phyloP scores from a whole-genome alignment of 257 asterid genomes.

The Lantana camara region DNA sequence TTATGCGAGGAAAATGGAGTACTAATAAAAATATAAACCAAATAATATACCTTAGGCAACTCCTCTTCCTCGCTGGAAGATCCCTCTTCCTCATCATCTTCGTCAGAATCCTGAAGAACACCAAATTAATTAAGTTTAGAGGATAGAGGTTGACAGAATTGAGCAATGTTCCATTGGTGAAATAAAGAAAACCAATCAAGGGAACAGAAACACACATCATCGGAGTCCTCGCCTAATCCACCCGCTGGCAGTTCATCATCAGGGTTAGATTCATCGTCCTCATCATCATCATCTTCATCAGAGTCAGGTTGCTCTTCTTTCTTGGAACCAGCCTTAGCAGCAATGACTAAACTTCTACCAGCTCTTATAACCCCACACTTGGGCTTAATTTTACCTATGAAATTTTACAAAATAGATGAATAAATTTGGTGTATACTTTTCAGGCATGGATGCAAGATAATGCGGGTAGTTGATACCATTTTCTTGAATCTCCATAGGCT shows the following conservation, averaged over 20 bases:
- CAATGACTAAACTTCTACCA: constrained; percentile 16
- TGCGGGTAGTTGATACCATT: constrained; percentile 20
- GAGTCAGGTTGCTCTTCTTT: constrained; percentile 30
- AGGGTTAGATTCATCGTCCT: constrained; percentile 28
- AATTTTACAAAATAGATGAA: background rate
- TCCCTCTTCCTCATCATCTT: constrained; percentile 24
- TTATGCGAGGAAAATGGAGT: background rate
- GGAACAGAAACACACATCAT: constrained; percentile 25
- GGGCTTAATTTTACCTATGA: constrained; percentile 26
- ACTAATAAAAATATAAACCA: background rate
- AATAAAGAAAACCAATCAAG: background rate
- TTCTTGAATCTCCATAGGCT: constrained; percentile 11
- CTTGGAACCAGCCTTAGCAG: constrained; percentile 21
- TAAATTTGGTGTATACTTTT: background rate
- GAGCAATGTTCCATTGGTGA: background rate
- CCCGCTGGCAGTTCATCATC: constrained; percentile 39
- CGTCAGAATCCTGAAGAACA: constrained; percentile 37
- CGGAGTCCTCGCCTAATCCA: constrained; percentile 16
- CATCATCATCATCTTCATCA: constrained; percentile 45
- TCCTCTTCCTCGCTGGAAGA: constrained; percentile 51
- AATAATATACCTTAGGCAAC: constrained; percentile 36
- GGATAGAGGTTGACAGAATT: background rate
- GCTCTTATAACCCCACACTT: constrained; percentile 27
- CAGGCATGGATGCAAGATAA: background rate
- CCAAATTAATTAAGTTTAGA: background rate